These are phyloP conservation scores for Codiaeum variegatum DNA, from an alignment of 441 rosid genomes.

Conservation along the genomic window DNA sequence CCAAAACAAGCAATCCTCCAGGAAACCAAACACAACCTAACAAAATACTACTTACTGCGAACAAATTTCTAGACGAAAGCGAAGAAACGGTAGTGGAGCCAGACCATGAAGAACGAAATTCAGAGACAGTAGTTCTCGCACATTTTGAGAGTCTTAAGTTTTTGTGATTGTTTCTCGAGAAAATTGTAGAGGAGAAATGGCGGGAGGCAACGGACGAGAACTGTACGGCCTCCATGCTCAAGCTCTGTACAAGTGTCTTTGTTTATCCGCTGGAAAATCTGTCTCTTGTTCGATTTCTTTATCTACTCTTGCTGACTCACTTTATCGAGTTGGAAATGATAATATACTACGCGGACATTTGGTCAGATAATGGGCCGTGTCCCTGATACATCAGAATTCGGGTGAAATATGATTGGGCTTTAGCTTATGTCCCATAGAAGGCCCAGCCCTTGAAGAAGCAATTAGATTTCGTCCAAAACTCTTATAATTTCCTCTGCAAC, in stretches of 20 bases:
- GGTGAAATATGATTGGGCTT: not conserved
- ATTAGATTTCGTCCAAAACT: no score
- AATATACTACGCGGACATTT: conserved; percentile 1
- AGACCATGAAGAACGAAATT: conserved; percentile 36
- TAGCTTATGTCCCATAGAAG: no score
- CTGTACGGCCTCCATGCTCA: conserved; percentile 51
- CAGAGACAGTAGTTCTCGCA: conserved; percentile 22
- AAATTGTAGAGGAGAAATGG: conserved; percentile 34
- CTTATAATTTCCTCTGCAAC: no score
- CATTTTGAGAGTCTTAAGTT: conserved; percentile 22
- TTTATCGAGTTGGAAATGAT: conserved; percentile 2
- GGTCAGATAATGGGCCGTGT: not conserved
- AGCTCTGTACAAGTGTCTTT: not conserved
- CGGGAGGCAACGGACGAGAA: conserved; percentile 46
- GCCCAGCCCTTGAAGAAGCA: no score
- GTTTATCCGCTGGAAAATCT: not conserved
- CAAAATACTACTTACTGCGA: conserved; percentile 45
- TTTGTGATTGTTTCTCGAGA: conserved; percentile 22
- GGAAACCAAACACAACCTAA: not conserved
- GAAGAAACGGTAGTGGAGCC: conserved; percentile 38
- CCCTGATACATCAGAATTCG: not conserved
- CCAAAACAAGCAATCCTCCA: not conserved
- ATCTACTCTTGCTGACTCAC: not conserved
- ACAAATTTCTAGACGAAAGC: conserved; percentile 44
- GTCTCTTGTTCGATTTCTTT: not conserved